phyloP scores from a whole-genome alignment of 345 rosid species.

The Clarkia xantiana region DNA sequence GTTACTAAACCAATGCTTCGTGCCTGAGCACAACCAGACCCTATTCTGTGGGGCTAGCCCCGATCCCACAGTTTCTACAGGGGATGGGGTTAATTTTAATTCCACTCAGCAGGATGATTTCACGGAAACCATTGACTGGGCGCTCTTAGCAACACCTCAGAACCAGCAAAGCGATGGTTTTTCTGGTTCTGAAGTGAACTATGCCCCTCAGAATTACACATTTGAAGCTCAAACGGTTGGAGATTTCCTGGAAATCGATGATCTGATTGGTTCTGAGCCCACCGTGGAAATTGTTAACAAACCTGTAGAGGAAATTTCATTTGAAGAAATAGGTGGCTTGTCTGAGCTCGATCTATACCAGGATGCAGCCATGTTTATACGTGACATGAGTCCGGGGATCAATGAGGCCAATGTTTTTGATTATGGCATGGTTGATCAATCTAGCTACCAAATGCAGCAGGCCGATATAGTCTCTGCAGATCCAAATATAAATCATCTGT shows the following conservation, averaged over 20 bases:
- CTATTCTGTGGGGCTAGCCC: constrained; percentile 4
- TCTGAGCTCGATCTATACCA: constrained; percentile 31
- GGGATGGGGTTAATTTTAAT: too few species aligned
- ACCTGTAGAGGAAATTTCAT: constrained; percentile 14
- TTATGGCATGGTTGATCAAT: constrained; percentile 17
- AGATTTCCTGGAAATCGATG: constrained; percentile 74
- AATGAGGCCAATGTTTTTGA: constrained; percentile 5
- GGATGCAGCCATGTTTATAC: constrained; percentile 36
- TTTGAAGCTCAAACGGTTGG: constrained; percentile 8
- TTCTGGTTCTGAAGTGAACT: constrained; percentile 24
- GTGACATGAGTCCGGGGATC: constrained; percentile 22
- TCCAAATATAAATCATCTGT: constrained; percentile 18
- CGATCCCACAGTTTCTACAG: constrained; percentile 15
- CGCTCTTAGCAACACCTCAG: constrained; percentile 20
- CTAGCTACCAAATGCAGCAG: constrained; percentile 16
- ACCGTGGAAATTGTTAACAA: constrained; percentile 8
- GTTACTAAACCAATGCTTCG: constrained; percentile 23
- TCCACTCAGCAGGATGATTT: constrained; percentile 4
- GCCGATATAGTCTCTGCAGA: constrained; percentile 11
- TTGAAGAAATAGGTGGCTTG: constrained; percentile 27
- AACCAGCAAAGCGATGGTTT: constrained; percentile 19
- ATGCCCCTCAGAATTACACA: constrained; percentile 12
- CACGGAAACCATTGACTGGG: constrained; percentile 16
- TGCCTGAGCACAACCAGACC: constrained; percentile 13
- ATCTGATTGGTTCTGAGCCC: constrained; percentile 38